A percentile compares a stretch with the other conserved stretches of the same genome.
phyloP scores from a whole-genome alignment of 2,329 filamentous ascomycete species.

The Colletotrichum sp. region DNA sequence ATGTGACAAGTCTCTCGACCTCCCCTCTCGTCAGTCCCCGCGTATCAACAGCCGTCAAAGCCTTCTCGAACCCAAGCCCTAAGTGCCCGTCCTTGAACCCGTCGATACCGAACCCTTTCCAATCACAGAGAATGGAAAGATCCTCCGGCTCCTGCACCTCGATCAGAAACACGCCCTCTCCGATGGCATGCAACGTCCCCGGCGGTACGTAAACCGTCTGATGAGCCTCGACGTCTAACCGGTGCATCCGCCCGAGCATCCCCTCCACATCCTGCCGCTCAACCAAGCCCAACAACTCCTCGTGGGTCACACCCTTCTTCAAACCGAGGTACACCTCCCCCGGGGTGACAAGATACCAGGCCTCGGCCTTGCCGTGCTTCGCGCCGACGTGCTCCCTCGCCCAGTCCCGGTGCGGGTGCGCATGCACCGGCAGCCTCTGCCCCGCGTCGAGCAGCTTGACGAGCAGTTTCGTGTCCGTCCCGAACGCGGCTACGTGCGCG shows the following conservation, averaged over 20 bases:
- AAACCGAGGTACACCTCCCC: background rate
- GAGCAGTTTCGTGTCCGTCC: slow-evolving; percentile 23
- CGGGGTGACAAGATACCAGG: background rate
- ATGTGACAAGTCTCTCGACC: background rate
- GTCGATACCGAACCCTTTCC: background rate
- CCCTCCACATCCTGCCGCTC: background rate
- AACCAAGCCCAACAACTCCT: background rate
- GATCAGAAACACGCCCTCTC: background rate
- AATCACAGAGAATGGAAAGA: background rate
- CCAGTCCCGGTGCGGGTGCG: slow-evolving; percentile 24
- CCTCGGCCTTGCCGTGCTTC: slow-evolving; percentile 26
- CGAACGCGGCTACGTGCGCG: background rate
- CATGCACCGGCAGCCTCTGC: slow-evolving; percentile 25
- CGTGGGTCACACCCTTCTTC: background rate
- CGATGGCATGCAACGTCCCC: background rate
- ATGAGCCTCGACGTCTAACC: background rate
- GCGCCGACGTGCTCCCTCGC: slow-evolving; percentile 18
- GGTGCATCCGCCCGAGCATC: background rate
- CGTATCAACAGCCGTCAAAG: background rate
- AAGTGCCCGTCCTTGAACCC: background rate
- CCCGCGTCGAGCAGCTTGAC: slow-evolving; percentile 27
- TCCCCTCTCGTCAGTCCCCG: background rate
- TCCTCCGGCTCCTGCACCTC: background rate
- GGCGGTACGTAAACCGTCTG: background rate
- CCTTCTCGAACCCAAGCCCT: background rate